Base-by-base conservation (phyloP, 2,329 filamentous ascomycete genomes). In the Ascochyta fabae region DNA sequence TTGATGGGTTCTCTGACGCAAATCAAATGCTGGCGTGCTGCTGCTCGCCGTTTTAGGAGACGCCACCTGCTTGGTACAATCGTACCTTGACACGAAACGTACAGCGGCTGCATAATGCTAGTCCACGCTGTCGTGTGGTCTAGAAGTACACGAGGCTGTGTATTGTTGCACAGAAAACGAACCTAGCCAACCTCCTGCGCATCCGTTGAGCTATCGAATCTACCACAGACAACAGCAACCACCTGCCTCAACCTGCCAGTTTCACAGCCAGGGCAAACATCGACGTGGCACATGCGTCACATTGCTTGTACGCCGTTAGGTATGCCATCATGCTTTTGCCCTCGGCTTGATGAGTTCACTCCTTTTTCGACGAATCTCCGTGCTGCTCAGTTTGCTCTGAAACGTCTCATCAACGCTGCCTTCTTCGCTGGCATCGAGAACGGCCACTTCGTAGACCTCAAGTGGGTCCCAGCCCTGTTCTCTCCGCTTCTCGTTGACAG, bases 371-470 rank as follows among this genome's bases (percentile, higher is more conserved):
- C 83, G 82, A 62, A 96, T 96, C 54, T 89, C 89, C 0, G 93
- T 96, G 77, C 93, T 97, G 80, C 92, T 96, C 65, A 97, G 90
- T 78, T 97, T 98, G 58, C 85, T 84, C 24, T 88, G 85, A 75
- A 96, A 96, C 61, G 84, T 82, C 53, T 87, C 84, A 12, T 78
- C 74, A 39, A 77, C 74, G 41, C 59, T 67, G 76, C 78, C 64
- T 39, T 81, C 78, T 48, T 86, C 85, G 35, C 84, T 81, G 3
- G 87, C 84, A 74, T 94, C 89, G 15, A 99, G 82, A 13, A 98
- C 91, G 67, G 95, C 91, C 26, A 98, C 91, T 72, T 96, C 93
- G 67, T 92, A 96, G 0, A 96, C 84, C 24, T 92, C 87, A 35
- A 99, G 80, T 23, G 80, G 75, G 33, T 81, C 79, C 92, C 92